Evolutionary conservation across 1,139 yeast genomes (phyloP).

Genomic region (Hyphopichia burtonii): DNA sequence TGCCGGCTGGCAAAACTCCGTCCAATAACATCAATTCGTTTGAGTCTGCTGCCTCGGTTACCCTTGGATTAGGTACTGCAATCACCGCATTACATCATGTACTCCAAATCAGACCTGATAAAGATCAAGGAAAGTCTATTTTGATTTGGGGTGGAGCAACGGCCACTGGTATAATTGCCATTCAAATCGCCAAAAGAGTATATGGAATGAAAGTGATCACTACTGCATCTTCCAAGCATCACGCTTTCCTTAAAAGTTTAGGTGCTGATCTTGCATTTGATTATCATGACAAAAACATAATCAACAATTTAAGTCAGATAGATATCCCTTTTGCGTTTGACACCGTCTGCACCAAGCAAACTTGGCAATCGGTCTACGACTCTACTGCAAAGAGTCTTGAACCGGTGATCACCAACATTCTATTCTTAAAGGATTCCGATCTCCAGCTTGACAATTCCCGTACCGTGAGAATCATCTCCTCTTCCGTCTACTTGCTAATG

Average conservation of each 20-base stretch:
- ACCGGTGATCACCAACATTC: conserved; percentile 15
- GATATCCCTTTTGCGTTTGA: conserved; percentile 54
- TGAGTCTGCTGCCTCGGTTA: conserved; percentile 63
- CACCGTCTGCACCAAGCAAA: conserved; percentile 44
- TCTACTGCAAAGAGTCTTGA: conserved; percentile 33
- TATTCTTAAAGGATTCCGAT: conserved; percentile 4
- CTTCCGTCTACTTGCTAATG: conserved; percentile 39
- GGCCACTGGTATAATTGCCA: conserved; percentile 55
- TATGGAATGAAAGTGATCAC: conserved; percentile 55
- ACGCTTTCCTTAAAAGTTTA: conserved; percentile 35
- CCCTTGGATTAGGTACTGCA: conserved; percentile 52
- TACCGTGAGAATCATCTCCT: conserved; percentile 7
- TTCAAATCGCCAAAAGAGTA: conserved; percentile 51
- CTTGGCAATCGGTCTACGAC: conserved; percentile 45
- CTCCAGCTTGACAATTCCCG: conserved; percentile 7
- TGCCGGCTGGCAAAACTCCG: conserved; percentile 18
- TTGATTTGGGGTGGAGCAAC: conserved; percentile 66
- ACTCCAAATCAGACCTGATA: conserved; percentile 23
- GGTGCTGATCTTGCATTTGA: conserved; percentile 67
- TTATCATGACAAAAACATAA: conserved; percentile 55
- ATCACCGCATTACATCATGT: conserved; percentile 33
- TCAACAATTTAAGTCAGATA: conserved; percentile 35
- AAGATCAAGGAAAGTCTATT: conserved; percentile 21
- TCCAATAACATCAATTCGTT: conserved; percentile 43
- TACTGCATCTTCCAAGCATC: conserved; percentile 50